These are phyloP conservation scores for Neobulgaria alba DNA, from an alignment of 2,329 filamentous ascomycete species.

Conservation along the genomic window DNA sequence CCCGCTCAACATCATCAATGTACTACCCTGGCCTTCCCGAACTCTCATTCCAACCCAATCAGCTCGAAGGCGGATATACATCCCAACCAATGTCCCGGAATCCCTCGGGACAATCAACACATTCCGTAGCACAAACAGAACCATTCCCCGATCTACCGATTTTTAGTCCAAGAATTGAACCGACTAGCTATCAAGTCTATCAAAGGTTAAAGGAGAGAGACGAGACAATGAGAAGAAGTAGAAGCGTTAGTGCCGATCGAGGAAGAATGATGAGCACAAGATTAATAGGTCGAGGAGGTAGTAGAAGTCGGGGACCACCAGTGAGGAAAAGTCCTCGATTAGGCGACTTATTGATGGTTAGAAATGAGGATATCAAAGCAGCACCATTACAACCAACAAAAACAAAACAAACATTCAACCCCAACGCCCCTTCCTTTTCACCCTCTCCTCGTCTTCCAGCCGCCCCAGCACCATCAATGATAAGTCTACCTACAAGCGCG, in stretches of 20 bases:
- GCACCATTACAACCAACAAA: not conserved
- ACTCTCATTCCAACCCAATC: conserved; percentile 29
- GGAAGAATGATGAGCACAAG: conserved; percentile 1
- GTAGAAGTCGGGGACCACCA: not conserved
- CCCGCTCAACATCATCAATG: not conserved
- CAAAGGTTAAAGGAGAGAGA: conserved; percentile 10
- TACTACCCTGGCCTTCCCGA: conserved; percentile 30
- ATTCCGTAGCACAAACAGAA: conserved; percentile 27
- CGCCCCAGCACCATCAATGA: conserved; percentile 7
- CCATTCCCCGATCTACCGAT: conserved; percentile 19
- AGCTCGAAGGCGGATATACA: conserved; percentile 33
- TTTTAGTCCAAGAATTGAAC: conserved; percentile 19
- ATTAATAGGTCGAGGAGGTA: too few species aligned
- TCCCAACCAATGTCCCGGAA: conserved; percentile 44
- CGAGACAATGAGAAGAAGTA: not conserved
- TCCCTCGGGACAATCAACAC: conserved; percentile 33
- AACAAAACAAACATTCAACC: conserved; percentile 13
- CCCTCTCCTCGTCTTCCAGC: conserved; percentile 5
- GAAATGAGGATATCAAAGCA: conserved; percentile 9
- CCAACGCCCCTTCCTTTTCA: conserved; percentile 14
- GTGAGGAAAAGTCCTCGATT: conserved; percentile 16
- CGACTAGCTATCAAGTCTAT: conserved; percentile 21
- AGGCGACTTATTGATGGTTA: conserved; percentile 8
- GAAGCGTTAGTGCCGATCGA: not conserved
- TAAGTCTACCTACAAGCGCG: not conserved